These are phyloP conservation scores for Laguncularia racemosa DNA, from an alignment of 345 rosid genomes.

Conservation along the genomic window DNA sequence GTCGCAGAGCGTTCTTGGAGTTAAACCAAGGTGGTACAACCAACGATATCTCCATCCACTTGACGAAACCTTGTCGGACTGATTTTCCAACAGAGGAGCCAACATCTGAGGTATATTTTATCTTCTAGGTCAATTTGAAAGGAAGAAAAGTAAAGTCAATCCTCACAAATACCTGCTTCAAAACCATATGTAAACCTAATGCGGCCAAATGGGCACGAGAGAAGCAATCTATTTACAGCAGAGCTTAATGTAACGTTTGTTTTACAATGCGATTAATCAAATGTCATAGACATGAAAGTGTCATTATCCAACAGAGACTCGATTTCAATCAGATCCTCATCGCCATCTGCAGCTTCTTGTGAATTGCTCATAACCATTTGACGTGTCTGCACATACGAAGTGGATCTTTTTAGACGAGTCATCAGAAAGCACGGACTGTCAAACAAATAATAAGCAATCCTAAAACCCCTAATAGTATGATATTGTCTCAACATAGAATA, in stretches of 20 bases:
- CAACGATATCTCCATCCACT: too few species aligned
- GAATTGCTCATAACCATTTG: constrained; percentile 28
- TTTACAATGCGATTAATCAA: constrained; percentile 27
- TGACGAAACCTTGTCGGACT: too few species aligned
- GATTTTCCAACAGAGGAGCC: too few species aligned
- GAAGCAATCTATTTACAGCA: constrained; percentile 16
- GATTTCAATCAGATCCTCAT: constrained; percentile 43
- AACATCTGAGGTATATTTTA: too few species aligned
- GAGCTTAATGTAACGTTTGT: not conserved
- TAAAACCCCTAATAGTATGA: too few species aligned
- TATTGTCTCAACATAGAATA: too few species aligned
- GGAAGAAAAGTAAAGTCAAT: too few species aligned
- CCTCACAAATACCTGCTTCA: constrained; percentile 1
- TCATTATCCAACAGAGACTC: constrained; percentile 69
- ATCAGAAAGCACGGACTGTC: too few species aligned
- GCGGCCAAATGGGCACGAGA: not conserved
- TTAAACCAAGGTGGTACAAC: too few species aligned
- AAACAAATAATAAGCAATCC: too few species aligned
- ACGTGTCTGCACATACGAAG: constrained; percentile 19
- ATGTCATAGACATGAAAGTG: constrained; percentile 57
- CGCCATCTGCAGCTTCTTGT: constrained; percentile 25
- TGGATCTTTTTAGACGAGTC: not conserved
- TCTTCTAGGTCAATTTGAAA: too few species aligned
- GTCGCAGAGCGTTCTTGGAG: too few species aligned
- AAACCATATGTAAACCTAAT: not conserved